Evolutionary conservation across 2,329 filamentous ascomycete species (phyloP), one percentile per base, ranked within the genome.

Genomic region (Cephalotrichum gorgonifer): DNA sequence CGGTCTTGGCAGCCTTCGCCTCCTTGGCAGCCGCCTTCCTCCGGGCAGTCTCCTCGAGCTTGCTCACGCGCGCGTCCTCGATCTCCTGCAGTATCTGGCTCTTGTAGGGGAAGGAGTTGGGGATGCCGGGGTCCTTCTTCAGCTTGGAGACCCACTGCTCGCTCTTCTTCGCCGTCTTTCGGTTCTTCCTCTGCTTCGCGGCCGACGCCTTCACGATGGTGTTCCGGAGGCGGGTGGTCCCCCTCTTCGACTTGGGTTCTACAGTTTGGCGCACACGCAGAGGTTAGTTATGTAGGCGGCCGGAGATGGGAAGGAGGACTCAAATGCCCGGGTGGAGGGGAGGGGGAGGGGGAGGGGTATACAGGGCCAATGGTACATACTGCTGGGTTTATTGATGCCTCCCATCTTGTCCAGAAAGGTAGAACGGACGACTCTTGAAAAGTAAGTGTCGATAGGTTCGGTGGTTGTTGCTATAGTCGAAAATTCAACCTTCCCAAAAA

Each of bases 61-160:
- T 96, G 64, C 79, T 73, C 56, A 84, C 72, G 62, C 85, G 85
- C 59, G 81, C 85, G 69, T 95, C 88, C 70, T 98, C 93, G 58
- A 98, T 94, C 68, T 98, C 89, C 51, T 90, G 82, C 30, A 98
- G 78, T 26, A 98, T 79, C 74, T 86, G 90, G 66, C 96, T 90
- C 73, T 98, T 98, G 76, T 93, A 96, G 1, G 93, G 93, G 71
- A 96, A 98, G 31, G 96, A 71, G 63, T 97, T 98, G 38, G 93
- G 93, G 54, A 98, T 96, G 44, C 93, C 93, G 23, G 91, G 93
- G 60, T 98, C 93, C 73, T 97, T 98, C 79, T 96, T 97, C 57
- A 95, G 65, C 66, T 89, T 87, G 52, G 88, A 90, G 58, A 86
- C 82, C 89, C 93, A 97, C 87, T 95, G 82, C 30, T 93, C 91